Percentiles rank a stretch among this genome's conserved stretches.
phyloP scores from a whole-genome alignment of 106 monocot genomes.

The Acorus gramineus region DNA sequence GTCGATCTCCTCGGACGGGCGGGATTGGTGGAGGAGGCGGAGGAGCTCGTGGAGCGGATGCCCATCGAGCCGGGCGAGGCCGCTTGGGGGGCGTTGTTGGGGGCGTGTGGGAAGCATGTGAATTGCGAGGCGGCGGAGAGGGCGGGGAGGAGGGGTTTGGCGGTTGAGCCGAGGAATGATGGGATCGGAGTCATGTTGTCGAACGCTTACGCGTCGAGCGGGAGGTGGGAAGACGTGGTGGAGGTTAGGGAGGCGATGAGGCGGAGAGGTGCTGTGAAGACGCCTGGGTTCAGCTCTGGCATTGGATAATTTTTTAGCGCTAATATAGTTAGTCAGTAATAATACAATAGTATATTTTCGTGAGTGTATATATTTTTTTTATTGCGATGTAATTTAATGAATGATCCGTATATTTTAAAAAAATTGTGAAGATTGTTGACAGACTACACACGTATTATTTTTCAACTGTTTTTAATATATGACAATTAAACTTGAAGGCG shows the following conservation, averaged over 20 bases:
- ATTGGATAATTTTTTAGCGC: slow-evolving; percentile 14
- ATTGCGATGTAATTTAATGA: no score
- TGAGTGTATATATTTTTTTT: no score
- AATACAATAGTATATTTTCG: no score
- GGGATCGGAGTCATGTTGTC: slow-evolving; percentile 46
- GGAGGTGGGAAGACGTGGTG: slow-evolving; percentile 37
- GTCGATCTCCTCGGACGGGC: slow-evolving; percentile 51
- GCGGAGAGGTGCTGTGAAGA: slow-evolving; percentile 24
- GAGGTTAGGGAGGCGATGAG: slow-evolving; percentile 41
- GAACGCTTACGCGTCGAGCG: slow-evolving; percentile 41
- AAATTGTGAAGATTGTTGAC: no score
- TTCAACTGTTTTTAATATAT: no score
- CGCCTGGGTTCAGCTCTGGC: slow-evolving; percentile 42
- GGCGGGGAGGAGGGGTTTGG: slow-evolving; percentile 37
- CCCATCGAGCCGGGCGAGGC: slow-evolving; percentile 37
- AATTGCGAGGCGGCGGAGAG: slow-evolving; percentile 34
- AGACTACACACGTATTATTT: no score
- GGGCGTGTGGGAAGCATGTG: slow-evolving; percentile 47
- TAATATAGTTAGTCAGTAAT: slow-evolving; percentile 7
- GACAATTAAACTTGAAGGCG: no score
- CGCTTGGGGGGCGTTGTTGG: slow-evolving; percentile 56
- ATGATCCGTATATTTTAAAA: no score
- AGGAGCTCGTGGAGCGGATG: slow-evolving; percentile 39
- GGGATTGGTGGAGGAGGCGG: slow-evolving; percentile 41
- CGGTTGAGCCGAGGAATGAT: slow-evolving; percentile 46